phyloP scores from a whole-genome alignment of 2,329 filamentous ascomycete species.

The Nectriaceae sp. region DNA sequence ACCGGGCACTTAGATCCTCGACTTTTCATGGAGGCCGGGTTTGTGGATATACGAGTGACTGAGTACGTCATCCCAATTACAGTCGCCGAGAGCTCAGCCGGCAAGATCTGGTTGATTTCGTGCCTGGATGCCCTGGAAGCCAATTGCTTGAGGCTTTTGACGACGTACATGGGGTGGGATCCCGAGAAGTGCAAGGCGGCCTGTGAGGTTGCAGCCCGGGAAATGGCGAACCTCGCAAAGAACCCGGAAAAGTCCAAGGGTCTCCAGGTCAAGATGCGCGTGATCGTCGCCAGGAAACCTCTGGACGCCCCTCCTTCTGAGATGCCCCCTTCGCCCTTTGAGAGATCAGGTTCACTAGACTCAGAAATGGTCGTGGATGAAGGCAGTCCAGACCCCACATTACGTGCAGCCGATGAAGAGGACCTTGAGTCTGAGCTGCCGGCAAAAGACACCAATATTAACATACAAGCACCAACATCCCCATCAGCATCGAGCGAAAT shows the following conservation, averaged over 20 bases:
- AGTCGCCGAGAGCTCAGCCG: conserved; percentile 45
- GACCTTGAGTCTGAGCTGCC: not conserved
- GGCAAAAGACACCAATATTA: not conserved
- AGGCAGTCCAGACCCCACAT: conserved; percentile 26
- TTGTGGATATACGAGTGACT: conserved; percentile 50
- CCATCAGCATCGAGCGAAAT: conserved; percentile 5
- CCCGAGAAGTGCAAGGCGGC: conserved; percentile 47
- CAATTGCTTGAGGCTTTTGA: conserved; percentile 50
- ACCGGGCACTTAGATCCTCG: conserved; percentile 47
- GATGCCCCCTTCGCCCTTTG: conserved; percentile 18
- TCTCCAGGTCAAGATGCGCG: conserved; percentile 49
- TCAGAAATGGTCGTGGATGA: conserved; percentile 18
- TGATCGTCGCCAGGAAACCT: conserved; percentile 54
- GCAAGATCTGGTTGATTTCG: conserved; percentile 56
- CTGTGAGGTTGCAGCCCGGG: conserved; percentile 49
- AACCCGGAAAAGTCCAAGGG: conserved; percentile 44
- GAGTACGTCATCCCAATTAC: conserved; percentile 52
- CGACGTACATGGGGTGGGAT: conserved; percentile 54
- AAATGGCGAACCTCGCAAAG: conserved; percentile 51
- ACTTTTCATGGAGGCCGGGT: conserved; percentile 49
- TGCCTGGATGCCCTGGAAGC: conserved; percentile 54
- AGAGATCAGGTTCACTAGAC: conserved; percentile 17
- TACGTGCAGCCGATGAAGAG: conserved; percentile 21
- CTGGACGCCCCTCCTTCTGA: conserved; percentile 26
- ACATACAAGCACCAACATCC: too few species aligned